Base-by-base conservation (phyloP, 148 eudicot species). In the Chenopodium album region DNA sequence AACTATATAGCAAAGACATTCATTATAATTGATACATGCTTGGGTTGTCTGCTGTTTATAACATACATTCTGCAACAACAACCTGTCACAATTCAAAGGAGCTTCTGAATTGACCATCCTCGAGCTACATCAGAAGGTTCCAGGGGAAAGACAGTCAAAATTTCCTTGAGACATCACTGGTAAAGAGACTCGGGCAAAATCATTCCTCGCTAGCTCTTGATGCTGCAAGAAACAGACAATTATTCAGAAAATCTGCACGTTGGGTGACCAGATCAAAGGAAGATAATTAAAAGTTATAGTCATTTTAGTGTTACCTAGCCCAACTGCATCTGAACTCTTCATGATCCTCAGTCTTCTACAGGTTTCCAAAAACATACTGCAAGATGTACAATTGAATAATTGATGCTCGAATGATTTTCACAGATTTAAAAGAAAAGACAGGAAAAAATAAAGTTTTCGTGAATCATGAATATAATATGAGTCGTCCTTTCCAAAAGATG, bases 271-370 rank as follows among this genome's bases (percentile, higher is more conserved):
- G 52, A 60, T 13, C 37, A 23, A 7, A 62, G 20, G 28, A 31
- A 46, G 44, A 20, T 78, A 17, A 67, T 67, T 1, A 66, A 32
- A 48, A 13, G 48, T 14, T 56, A 81, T 54, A 70, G 32, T 65
- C 19, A 28, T 12, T 67, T 29, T 12, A 67, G 71, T 63, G 50
- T 31, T 59, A 87, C 88, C 84, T 78, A 84, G 70, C 34, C 88
- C 85, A 46, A 81, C 84, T 56, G 86, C 88, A 6, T 87, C 86
- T 0, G 86, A 78, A 73, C 88, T 81, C 79, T 87, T 87, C 79
- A 84, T 81, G 83, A 87, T 84, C 82, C 88, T 84, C 73, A 87
- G 74, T 69, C 86, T 87, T 79, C 56, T 84, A 63, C 88, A 87
- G 7, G 85, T 26, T 54, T 71, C 78, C 67, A 74, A 76, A 73